Percentiles rank a stretch among this genome's conserved stretches.
These are phyloP conservation scores for Pseudopithomyces chartarum DNA, from an alignment of 2,329 filamentous ascomycete species.

Conservation along the genomic window DNA sequence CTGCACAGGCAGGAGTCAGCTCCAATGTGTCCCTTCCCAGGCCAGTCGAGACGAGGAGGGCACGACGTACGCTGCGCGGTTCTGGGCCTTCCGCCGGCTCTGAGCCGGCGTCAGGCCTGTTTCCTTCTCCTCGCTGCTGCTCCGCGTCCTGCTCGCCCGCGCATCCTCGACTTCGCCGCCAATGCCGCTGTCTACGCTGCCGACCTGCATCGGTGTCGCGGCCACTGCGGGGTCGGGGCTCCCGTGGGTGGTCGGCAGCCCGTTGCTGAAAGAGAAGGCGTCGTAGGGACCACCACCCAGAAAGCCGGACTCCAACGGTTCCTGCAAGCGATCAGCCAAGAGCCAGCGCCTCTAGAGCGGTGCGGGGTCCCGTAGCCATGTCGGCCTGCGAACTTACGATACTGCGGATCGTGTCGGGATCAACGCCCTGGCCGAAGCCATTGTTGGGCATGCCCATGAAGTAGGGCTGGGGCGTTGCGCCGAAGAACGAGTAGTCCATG, in stretches of 20 bases:
- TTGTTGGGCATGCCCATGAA: constrained; percentile 54
- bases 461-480: constrained; percentile 51
- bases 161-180: constrained; percentile 46
- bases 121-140: constrained; percentile 56
- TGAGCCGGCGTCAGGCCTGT: constrained; percentile 51
- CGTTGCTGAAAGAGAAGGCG: constrained; percentile 32
- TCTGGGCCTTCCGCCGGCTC: constrained; percentile 70
- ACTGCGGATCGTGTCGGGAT: constrained; percentile 45
- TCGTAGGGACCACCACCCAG: constrained; percentile 32
- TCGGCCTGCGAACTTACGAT: constrained; percentile 35
- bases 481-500: constrained; percentile 66
- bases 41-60: background rate
- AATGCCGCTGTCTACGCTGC: constrained; percentile 51
- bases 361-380: constrained; percentile 12
- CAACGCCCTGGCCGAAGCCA: constrained; percentile 38
- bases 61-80: constrained; percentile 70
- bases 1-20: constrained; percentile 53
- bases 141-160: constrained; percentile 38
- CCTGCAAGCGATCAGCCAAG: constrained; percentile 26
- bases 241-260: constrained; percentile 35
- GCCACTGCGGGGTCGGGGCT: constrained; percentile 36
- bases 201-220: constrained; percentile 39
- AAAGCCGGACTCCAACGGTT: constrained; percentile 48
- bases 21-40: background rate
- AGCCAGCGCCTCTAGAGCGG: background rate